Evolutionary conservation across 1,284 basidiomycete genomes (phyloP), one percentile per base, ranked within the genome.

Genomic region (Leccinum subrobustum): DNA sequence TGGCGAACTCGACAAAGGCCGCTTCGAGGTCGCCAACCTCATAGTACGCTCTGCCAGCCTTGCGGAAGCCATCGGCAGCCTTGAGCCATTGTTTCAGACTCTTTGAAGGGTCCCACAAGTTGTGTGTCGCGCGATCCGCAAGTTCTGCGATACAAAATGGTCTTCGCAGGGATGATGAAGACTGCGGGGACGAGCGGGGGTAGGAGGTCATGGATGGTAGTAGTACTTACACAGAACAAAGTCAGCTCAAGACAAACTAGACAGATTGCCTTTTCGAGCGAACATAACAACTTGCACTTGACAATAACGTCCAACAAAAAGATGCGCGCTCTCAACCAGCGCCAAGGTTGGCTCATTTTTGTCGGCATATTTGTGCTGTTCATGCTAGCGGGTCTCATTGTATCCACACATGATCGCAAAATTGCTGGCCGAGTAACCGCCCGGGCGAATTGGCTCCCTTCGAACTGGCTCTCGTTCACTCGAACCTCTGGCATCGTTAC

Each of bases 381-480:
- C 67, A 79, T 84, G 76, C 79, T 85, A 52, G 78, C 82, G 0
- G 86, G 86, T 3, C 75, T 86, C 56, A 81, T 81, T 67, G 76
- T 77, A 7, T 78, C 79, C 9, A 75, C 73, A 25, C 67, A 69
- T 60, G 65, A 64, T 35, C 70, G 64, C 31, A 37, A 61, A 27
- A 44, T 54, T 5, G 59, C 60, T 20, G 25, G 51, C 33, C 57
- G 53, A 11, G 52, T 57, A 55, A 55, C 56, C 56, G 33, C 57
- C 20, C 61, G 42, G 35, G 31, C 56, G 52, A 61, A 31, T 52
- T 60, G 70, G 73, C 25, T 61, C 65, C 54, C 60, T 3, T 53
- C 60, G 56, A 63, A 44, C 56, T 68, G 65, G 73, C 60, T 64
- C 31, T 54, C 57, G 58, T 65, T 66, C 51, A 20, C 44, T 18